Percentiles rank a stretch among this genome's conserved stretches.
Evolutionary conservation across 805 yeast species (phyloP).

Genomic region (Pichia kluyveri): DNA sequence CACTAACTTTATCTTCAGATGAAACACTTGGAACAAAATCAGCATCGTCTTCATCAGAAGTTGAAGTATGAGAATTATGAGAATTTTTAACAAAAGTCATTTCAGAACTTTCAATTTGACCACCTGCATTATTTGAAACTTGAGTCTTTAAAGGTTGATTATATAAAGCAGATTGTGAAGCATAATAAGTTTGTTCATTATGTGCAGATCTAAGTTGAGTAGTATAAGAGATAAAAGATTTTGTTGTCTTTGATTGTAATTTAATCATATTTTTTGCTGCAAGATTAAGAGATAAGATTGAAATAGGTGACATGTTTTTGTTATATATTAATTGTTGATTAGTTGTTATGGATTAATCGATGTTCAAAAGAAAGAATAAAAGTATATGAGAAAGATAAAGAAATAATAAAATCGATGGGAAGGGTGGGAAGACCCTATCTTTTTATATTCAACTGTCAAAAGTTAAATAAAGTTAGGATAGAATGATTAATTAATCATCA

Average conservation of each 20-base stretch:
- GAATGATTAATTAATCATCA: too few relatives aligned
- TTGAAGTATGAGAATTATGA: background rate
- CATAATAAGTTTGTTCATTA: slow-evolving; percentile 17
- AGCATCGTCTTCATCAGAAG: slow-evolving; percentile 10
- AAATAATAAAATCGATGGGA: too few relatives aligned
- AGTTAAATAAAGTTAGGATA: too few relatives aligned
- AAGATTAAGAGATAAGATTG: slow-evolving; percentile 20
- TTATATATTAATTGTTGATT: background rate
- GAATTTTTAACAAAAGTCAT: slow-evolving; percentile 22
- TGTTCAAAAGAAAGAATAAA: too few relatives aligned
- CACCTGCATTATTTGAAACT: slow-evolving; percentile 26
- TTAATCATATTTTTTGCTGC: slow-evolving; percentile 21
- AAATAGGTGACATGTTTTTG: slow-evolving; percentile 18
- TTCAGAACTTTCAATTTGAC: slow-evolving; percentile 20
- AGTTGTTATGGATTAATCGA: too few relatives aligned
- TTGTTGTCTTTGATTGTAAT: slow-evolving; percentile 9
- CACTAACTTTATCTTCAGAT: slow-evolving; percentile 12
- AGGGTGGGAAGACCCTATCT: too few relatives aligned
- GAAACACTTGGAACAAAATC: slow-evolving; percentile 27
- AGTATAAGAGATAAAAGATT: slow-evolving; percentile 18
- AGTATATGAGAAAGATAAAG: too few relatives aligned
- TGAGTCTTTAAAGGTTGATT: slow-evolving; percentile 10
- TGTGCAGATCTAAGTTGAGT: slow-evolving; percentile 15
- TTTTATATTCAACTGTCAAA: too few relatives aligned
- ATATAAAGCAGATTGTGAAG: slow-evolving; percentile 12